Conservation (phyloP, 495 filamentous ascomycete genomes). For the Durotheca rogersii region DNA sequence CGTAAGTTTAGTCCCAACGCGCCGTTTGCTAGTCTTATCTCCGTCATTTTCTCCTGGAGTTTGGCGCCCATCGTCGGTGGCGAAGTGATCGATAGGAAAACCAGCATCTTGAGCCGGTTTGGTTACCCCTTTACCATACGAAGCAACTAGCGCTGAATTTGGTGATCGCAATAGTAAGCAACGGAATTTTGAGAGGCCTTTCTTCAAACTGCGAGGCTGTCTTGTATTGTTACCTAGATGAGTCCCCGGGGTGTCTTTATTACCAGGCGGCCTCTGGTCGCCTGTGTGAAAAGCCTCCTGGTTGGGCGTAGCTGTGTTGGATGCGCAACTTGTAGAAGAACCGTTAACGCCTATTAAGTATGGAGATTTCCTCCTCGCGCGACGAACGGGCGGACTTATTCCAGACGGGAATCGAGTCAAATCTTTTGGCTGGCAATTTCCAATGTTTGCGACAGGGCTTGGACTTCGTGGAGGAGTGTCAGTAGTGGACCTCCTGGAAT, state of each 20-base stretch:
- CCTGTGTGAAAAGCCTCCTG: not conserved
- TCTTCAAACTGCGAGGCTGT: conserved; percentile 24
- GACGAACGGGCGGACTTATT: conserved; percentile 4
- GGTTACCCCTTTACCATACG: not conserved
- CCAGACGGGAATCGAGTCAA: conserved; percentile 19
- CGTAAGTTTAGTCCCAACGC: conserved; percentile 26
- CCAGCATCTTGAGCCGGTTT: not conserved
- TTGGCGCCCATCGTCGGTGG: not conserved
- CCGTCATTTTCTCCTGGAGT: conserved; percentile 5
- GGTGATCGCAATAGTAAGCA: conserved; percentile 16
- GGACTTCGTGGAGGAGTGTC: conserved; percentile 12
- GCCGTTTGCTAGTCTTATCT: conserved; percentile 14
- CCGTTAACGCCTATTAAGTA: conserved; percentile 1
- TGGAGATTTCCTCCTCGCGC: conserved; percentile 5
- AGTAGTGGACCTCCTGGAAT: conserved; percentile 23
- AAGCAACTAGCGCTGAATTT: not conserved
- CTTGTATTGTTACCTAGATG: conserved; percentile 3
- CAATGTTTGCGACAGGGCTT: conserved; percentile 9
- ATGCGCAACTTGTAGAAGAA: not conserved
- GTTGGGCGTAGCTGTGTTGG: not conserved
- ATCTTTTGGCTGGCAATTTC: conserved; percentile 22
- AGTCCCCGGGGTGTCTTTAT: conserved; percentile 5
- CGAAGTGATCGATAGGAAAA: not conserved
- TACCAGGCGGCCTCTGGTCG: conserved; percentile 6
- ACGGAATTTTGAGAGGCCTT: conserved; percentile 31